Conservation (phyloP, 2,329 filamentous ascomycete species). For the Acephala macrosclerotiorum region DNA sequence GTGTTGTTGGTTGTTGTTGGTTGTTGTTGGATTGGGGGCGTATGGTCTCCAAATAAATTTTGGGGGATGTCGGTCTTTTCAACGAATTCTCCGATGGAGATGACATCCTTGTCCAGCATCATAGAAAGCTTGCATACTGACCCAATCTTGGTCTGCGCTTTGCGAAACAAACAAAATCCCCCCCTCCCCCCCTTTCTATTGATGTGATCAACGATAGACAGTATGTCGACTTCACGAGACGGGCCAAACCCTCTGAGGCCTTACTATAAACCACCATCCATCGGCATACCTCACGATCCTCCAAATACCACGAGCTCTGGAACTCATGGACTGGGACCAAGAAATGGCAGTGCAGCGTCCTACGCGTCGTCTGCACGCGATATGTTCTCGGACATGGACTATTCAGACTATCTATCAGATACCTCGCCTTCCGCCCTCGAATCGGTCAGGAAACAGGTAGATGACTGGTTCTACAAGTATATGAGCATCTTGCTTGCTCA, state of each 20-base stretch:
- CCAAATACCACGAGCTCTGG: conserved; percentile 45
- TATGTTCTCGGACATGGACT: conserved; percentile 89
- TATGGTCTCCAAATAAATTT: conserved; percentile 16
- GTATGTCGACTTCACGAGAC: conserved; percentile 56
- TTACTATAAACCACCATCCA: conserved; percentile 70
- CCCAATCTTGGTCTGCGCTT: conserved; percentile 28
- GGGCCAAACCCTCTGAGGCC: conserved; percentile 65
- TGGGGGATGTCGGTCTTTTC: conserved; percentile 8
- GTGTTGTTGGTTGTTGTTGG: not conserved
- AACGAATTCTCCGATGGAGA: conserved; percentile 15
- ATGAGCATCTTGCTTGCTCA: conserved; percentile 87
- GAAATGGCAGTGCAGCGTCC: conserved; percentile 52
- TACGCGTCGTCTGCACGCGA: conserved; percentile 77
- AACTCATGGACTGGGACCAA: conserved; percentile 42
- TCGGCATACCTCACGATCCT: conserved; percentile 61
- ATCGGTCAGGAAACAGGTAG: conserved; percentile 77
- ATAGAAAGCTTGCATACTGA: conserved; percentile 22
- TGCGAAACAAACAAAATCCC: conserved; percentile 16
- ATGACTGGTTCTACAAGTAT: conserved; percentile 92
- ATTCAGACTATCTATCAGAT: conserved; percentile 84
- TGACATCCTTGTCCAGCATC: conserved; percentile 23
- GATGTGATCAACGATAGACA: conserved; percentile 26
- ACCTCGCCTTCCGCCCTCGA: conserved; percentile 77
- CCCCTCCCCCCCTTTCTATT: conserved; percentile 18
- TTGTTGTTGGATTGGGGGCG: not conserved